phyloP scores from a whole-genome alignment of 1,139 yeast species.

The Nakaseomyces uthaithaninus region DNA sequence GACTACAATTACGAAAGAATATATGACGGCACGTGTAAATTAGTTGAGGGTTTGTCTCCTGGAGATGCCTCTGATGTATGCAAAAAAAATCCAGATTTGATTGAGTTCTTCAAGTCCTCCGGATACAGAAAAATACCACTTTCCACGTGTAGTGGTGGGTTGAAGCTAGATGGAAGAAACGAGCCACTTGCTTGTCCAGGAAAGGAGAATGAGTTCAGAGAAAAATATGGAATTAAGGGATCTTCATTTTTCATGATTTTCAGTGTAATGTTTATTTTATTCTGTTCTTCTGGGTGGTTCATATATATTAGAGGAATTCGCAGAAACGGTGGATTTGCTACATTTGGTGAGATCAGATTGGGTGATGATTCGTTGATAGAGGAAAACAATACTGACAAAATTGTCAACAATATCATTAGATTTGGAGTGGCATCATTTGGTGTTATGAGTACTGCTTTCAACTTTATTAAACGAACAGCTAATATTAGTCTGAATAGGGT shows the following conservation, averaged over 20 bases:
- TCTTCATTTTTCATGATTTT: slow-evolving; percentile 27
- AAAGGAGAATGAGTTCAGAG: slow-evolving; percentile 55
- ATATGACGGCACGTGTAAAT: slow-evolving; percentile 76
- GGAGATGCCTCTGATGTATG: slow-evolving; percentile 62
- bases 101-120: slow-evolving; percentile 71
- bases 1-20: slow-evolving; percentile 73
- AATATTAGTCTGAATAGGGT: slow-evolving; percentile 13
- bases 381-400: slow-evolving; percentile 53
- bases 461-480: slow-evolving; percentile 15
- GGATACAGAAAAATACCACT: slow-evolving; percentile 72
- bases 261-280: slow-evolving; percentile 45
- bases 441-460: slow-evolving; percentile 14
- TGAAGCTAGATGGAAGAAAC: slow-evolving; percentile 55
- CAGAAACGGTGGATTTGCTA: slow-evolving; percentile 70
- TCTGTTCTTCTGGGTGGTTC: slow-evolving; percentile 55
- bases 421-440: slow-evolving; percentile 47
- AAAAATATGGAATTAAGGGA: slow-evolving; percentile 44
- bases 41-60: slow-evolving; percentile 64
- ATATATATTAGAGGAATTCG: slow-evolving; percentile 75
- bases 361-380: slow-evolving; percentile 68
- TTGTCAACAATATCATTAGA: slow-evolving; percentile 53
- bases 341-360: slow-evolving; percentile 80
- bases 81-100: slow-evolving; percentile 40
- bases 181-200: slow-evolving; percentile 76
- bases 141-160: slow-evolving; percentile 70